phyloP scores from a whole-genome alignment of 2,329 filamentous ascomycete genomes.

The Teratosphaeriaceae sp. region DNA sequence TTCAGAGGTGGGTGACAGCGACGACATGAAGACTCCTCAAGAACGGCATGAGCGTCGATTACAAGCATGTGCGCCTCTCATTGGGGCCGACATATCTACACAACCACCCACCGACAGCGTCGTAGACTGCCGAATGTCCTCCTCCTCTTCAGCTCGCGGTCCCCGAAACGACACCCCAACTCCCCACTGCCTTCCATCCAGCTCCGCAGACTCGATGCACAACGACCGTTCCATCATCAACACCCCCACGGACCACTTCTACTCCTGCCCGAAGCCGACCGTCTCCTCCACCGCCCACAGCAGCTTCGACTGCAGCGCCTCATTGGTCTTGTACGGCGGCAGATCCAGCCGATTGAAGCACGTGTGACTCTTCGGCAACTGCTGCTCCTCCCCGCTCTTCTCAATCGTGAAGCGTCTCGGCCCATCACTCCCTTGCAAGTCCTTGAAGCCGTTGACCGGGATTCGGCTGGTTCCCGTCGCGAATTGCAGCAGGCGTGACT shows the following conservation, averaged over 20 bases:
- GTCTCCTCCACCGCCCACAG: constrained; percentile 98
- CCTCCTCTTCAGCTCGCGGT: no score
- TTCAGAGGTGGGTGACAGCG: neutral
- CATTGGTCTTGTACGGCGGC: constrained; percentile 84
- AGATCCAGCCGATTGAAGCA: constrained; percentile 98
- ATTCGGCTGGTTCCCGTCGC: constrained; percentile 97
- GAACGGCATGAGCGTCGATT: neutral
- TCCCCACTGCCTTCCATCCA: neutral
- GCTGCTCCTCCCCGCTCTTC: constrained; percentile 85
- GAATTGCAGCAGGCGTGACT: constrained; percentile 91
- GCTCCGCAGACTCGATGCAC: neutral
- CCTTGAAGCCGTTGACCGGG: constrained; percentile 98
- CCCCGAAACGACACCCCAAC: neutral
- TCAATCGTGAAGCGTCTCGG: constrained; percentile 96
- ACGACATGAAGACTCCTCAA: neutral
- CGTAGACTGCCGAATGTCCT: neutral
- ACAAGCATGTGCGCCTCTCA: neutral
- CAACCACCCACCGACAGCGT: neutral
- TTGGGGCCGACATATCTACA: neutral
- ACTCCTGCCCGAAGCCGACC: constrained; percentile 98
- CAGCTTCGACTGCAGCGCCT: constrained; percentile 79
- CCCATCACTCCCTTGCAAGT: constrained; percentile 93
- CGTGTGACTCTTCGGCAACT: constrained; percentile 94
- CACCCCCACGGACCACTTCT: constrained; percentile 29
- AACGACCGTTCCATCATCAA: neutral